Evolutionary conservation across 306 rosid genomes (phyloP).

Genomic region (Cucurbita ficifolia): DNA sequence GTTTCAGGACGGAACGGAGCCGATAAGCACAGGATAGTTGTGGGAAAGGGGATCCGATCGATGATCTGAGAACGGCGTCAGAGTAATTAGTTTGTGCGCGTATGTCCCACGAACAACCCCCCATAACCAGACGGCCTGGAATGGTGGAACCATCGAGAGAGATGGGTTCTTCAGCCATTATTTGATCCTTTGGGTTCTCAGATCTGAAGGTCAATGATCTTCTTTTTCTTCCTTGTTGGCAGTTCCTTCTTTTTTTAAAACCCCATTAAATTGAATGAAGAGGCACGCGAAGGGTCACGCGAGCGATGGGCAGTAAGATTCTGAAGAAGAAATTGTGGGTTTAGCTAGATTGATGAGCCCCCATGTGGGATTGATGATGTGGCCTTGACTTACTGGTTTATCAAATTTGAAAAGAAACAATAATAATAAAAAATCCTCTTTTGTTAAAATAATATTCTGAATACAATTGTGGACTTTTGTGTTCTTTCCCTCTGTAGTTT

Average conservation of each 20-base stretch:
- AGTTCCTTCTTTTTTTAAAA: neutral
- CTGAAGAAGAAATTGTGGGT: neutral
- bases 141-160: neutral
- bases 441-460: neutral
- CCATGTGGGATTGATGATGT: constrained; percentile 9
- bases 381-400: neutral
- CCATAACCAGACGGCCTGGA: neutral
- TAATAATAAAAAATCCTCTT: neutral
- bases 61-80: constrained; percentile 2
- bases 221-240: neutral
- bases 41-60: neutral
- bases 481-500: neutral
- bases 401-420: neutral
- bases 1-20: constrained; percentile 1
- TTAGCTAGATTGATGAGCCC: neutral
- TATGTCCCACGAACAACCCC: neutral
- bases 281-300: constrained; percentile 11
- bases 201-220: constrained; percentile 7
- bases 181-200: neutral
- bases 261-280: neutral
- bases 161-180: neutral
- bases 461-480: neutral
- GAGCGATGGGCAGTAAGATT: neutral
- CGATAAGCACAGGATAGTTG: neutral
- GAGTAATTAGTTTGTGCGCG: neutral